Conservation (phyloP, 208 protist genomes). For the Trypanosoma lewisi region DNA sequence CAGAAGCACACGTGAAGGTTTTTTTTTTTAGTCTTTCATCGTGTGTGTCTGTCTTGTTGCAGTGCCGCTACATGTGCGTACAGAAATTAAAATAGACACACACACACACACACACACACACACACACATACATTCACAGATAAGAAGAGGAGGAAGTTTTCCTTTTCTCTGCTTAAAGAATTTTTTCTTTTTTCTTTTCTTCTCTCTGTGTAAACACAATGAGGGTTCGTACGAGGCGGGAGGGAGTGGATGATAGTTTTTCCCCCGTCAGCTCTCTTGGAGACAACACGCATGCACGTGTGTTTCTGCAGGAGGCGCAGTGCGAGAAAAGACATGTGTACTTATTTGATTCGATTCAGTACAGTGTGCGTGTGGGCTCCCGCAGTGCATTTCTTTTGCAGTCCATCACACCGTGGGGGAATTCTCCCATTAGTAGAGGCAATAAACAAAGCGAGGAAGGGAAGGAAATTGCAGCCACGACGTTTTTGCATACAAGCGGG, state of each 20-base stretch:
- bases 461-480: not conserved
- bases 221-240: conserved; percentile 29
- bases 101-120: no score
- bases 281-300: conserved; percentile 1
- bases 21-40: no score
- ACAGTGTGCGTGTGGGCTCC: conserved; percentile 9
- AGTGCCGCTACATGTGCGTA: no score
- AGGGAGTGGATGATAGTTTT: conserved; percentile 41
- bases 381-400: conserved; percentile 8
- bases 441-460: not conserved
- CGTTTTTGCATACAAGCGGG: not conserved
- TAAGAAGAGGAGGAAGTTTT: no score
- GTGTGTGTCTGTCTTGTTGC: no score
- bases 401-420: not conserved
- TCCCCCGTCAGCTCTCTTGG: not conserved
- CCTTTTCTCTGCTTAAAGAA: no score
- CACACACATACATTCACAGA: no score
- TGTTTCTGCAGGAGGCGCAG: not conserved
- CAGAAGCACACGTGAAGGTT: no score
- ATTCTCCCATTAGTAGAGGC: not conserved
- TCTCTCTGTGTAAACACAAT: no score
- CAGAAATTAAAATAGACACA: no score
- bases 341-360: not conserved
- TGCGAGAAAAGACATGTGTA: not conserved
- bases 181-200: no score